Conservation (phyloP, 2,329 filamentous ascomycete species). For the Pseudogymnoascus sp. region DNA sequence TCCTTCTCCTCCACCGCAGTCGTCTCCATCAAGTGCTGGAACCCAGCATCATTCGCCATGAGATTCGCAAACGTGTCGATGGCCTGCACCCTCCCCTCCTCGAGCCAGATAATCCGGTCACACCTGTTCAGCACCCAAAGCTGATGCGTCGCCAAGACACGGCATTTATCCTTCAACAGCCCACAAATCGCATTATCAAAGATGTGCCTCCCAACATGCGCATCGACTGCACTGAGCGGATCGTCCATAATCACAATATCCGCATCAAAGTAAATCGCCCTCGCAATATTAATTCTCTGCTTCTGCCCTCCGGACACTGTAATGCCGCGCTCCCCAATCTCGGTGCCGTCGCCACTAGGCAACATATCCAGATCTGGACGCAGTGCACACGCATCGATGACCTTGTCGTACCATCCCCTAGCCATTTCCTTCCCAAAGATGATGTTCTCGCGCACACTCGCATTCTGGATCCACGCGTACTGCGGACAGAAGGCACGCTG, state of each 20-base stretch:
- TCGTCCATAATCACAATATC: conserved; percentile 64
- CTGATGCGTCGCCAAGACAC: conserved; percentile 89
- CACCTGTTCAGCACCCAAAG: conserved; percentile 86
- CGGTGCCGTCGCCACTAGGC: conserved; percentile 79
- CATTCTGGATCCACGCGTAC: conserved; percentile 96
- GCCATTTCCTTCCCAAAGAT: conserved; percentile 76
- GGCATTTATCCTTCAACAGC: conserved; percentile 77
- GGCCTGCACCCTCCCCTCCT: conserved; percentile 73
- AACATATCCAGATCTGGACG: conserved; percentile 84
- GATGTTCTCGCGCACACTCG: conserved; percentile 81
- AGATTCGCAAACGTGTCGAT: conserved; percentile 85
- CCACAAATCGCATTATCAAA: conserved; percentile 94
- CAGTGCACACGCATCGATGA: conserved; percentile 66
- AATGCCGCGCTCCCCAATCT: conserved; percentile 92
- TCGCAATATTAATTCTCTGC: conserved; percentile 87
- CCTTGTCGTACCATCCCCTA: conserved; percentile 59
- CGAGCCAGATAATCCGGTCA: conserved; percentile 90
- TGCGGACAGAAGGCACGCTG: conserved; percentile 87
- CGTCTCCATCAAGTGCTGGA: conserved; percentile 76
- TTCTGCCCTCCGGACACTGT: conserved; percentile 95
- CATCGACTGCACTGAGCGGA: conserved; percentile 60
- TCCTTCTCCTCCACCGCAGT: conserved; percentile 64
- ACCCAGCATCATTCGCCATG: conserved; percentile 69
- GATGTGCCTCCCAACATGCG: conserved; percentile 64
- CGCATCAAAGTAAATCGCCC: conserved; percentile 63